A percentile compares a stretch with the other conserved stretches of the same genome.
These are phyloP conservation scores for Neonectria hederae DNA, from an alignment of 2,329 filamentous ascomycete genomes.

Conservation along the genomic window DNA sequence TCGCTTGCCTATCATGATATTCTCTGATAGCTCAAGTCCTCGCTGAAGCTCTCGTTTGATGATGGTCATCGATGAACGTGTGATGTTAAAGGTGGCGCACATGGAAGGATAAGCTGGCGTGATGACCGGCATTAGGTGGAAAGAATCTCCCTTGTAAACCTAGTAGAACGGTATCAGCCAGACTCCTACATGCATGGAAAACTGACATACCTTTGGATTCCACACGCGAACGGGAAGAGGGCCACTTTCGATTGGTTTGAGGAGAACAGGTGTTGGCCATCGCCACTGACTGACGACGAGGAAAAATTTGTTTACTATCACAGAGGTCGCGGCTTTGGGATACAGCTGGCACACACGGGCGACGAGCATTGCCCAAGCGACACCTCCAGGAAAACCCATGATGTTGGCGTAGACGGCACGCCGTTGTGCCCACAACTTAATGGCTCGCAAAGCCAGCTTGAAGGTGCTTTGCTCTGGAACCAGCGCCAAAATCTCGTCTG, in stretches of 20 bases:
- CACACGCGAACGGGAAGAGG: slow-evolving; percentile 86
- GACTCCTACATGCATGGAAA: background rate
- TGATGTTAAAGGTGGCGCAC: slow-evolving; percentile 97
- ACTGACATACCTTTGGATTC: slow-evolving; percentile 81
- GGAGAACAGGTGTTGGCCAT: slow-evolving; percentile 92
- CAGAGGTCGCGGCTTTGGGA: slow-evolving; percentile 87
- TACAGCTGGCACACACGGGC: slow-evolving; percentile 96
- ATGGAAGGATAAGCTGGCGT: slow-evolving; percentile 97
- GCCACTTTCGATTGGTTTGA: slow-evolving; percentile 87
- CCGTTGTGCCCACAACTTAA: slow-evolving; percentile 96
- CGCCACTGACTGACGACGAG: slow-evolving; percentile 89
- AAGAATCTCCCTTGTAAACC: slow-evolving; percentile 82
- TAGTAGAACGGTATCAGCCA: slow-evolving; percentile 44
- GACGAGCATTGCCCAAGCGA: slow-evolving; percentile 98
- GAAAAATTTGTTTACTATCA: slow-evolving; percentile 94
- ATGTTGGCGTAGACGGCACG: slow-evolving; percentile 96
- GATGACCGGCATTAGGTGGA: slow-evolving; percentile 97
- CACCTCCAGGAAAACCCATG: slow-evolving; percentile 94
- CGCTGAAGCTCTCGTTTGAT: slow-evolving; percentile 85
- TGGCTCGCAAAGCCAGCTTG: slow-evolving; percentile 84
- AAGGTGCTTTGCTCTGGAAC: slow-evolving; percentile 93
- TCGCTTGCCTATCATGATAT: slow-evolving; percentile 79
- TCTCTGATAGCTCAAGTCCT: slow-evolving; percentile 79
- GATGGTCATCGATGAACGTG: slow-evolving; percentile 82
- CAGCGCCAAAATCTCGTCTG: slow-evolving; percentile 87